These are phyloP conservation scores for Fusarium caatingaense DNA, from an alignment of 2,329 filamentous ascomycete species.

Conservation along the genomic window DNA sequence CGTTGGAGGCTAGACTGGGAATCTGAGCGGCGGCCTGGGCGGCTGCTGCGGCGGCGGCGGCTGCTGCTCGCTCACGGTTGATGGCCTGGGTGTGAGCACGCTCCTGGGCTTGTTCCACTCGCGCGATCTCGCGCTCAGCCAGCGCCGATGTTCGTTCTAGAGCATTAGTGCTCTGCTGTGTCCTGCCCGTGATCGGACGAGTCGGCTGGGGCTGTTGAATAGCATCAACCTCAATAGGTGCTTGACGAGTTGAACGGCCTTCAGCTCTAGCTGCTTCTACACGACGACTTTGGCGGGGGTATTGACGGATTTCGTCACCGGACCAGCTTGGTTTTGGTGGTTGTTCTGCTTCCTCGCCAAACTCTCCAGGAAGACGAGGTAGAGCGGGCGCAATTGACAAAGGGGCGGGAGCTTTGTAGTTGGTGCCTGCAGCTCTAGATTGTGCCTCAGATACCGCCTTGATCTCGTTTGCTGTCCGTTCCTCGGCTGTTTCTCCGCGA, in stretches of 20 bases:
- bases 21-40: conserved; percentile 47
- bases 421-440: conserved; percentile 53
- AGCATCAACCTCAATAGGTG: conserved; percentile 38
- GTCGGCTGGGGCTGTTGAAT: conserved; percentile 33
- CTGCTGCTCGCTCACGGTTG: conserved; percentile 54
- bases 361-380: conserved; percentile 36
- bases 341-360: conserved; percentile 30
- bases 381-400: conserved; percentile 42
- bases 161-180: conserved; percentile 45
- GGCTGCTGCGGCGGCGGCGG: conserved; percentile 49
- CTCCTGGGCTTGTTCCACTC: conserved; percentile 62
- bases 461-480: conserved; percentile 62
- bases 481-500: conserved; percentile 60
- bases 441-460: conserved; percentile 65
- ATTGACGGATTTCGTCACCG: conserved; percentile 47
- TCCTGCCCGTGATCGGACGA: conserved; percentile 35
- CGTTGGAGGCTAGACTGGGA: conserved; percentile 40
- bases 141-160: conserved; percentile 62
- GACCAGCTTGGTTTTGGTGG: not conserved
- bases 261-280: conserved; percentile 47
- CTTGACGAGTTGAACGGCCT: conserved; percentile 46
- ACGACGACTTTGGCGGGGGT: conserved; percentile 59
- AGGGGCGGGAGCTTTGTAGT: conserved; percentile 44
- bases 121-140: conserved; percentile 64
- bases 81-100: conserved; percentile 62